These are phyloP conservation scores for Annulohypoxylon truncatum DNA, from an alignment of 2,329 filamentous ascomycete species.

Conservation along the genomic window DNA sequence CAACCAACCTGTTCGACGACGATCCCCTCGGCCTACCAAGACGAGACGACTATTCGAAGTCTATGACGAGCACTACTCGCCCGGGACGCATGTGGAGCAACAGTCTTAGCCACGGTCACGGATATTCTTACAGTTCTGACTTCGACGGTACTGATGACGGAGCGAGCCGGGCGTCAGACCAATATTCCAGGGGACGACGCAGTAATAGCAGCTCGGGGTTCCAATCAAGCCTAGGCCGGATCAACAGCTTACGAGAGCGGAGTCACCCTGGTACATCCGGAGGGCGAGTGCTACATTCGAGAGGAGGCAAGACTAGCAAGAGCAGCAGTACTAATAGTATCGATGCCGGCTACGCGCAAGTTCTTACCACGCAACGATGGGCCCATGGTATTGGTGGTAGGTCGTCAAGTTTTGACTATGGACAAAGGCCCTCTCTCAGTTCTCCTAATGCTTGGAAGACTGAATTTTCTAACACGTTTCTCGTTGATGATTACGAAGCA, in stretches of 20 bases:
- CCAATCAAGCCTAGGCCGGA: slow-evolving; percentile 67
- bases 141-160: slow-evolving; percentile 66
- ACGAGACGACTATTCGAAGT: slow-evolving; percentile 45
- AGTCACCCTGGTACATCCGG: slow-evolving; percentile 53
- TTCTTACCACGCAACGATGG: slow-evolving; percentile 69
- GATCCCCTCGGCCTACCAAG: slow-evolving; percentile 46
- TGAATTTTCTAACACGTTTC: slow-evolving; percentile 62
- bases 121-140: slow-evolving; percentile 72
- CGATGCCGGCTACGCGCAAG: slow-evolving; percentile 70
- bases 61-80: slow-evolving; percentile 46
- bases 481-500: slow-evolving; percentile 76
- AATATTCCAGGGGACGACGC: slow-evolving; percentile 69
- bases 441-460: slow-evolving; percentile 56
- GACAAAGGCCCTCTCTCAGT: slow-evolving; percentile 57
- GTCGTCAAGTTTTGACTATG: slow-evolving; percentile 81
- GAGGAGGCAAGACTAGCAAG: slow-evolving; percentile 75
- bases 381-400: slow-evolving; percentile 64
- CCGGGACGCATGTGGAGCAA: slow-evolving; percentile 43
- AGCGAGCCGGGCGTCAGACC: slow-evolving; percentile 63
- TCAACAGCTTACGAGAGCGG: slow-evolving; percentile 71
- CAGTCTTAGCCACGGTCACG: slow-evolving; percentile 52
- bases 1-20: slow-evolving; percentile 53
- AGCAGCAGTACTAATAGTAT: slow-evolving; percentile 76
- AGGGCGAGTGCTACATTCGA: slow-evolving; percentile 62
- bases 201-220: slow-evolving; percentile 86